These are phyloP conservation scores for Takashimella koratensis DNA, from an alignment of 1,284 basidiomycete genomes.

Conservation along the genomic window DNA sequence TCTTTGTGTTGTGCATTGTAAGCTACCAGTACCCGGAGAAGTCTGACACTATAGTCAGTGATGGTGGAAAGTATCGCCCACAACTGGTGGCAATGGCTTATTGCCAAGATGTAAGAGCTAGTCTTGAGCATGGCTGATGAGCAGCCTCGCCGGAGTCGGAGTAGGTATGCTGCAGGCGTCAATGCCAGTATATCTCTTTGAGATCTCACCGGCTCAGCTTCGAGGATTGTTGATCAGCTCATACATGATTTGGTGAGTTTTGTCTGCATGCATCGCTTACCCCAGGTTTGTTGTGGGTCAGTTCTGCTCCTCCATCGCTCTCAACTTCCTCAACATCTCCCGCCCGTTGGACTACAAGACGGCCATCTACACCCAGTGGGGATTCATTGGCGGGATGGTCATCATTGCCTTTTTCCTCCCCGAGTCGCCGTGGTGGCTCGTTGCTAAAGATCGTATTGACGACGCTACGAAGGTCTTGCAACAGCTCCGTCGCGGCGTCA, in stretches of 20 bases:
- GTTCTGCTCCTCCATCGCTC: slow-evolving; percentile 16
- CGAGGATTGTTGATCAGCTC: slow-evolving; percentile 24
- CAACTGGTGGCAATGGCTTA: slow-evolving; percentile 20
- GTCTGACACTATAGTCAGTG: slow-evolving; percentile 16
- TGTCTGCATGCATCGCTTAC: slow-evolving; percentile 2
- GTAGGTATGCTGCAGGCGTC: slow-evolving; percentile 25
- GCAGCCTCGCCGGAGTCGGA: too few species aligned
- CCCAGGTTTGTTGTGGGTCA: slow-evolving; percentile 18
- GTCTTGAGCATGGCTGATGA: too few species aligned
- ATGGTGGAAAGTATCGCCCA: slow-evolving; percentile 13
- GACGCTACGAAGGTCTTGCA: slow-evolving; percentile 11
- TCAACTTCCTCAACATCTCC: slow-evolving; percentile 15
- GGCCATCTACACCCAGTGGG: slow-evolving; percentile 24
- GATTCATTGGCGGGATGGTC: slow-evolving; percentile 19
- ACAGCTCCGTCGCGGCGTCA: slow-evolving; percentile 16
- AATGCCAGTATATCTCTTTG: slow-evolving; percentile 22
- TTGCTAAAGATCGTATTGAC: slow-evolving; percentile 14
- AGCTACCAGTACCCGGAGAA: too few species aligned
- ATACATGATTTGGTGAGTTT: slow-evolving; percentile 18
- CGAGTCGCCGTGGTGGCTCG: slow-evolving; percentile 26
- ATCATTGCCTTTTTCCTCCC: slow-evolving; percentile 21
- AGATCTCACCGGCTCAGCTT: slow-evolving; percentile 22
- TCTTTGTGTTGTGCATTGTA: slow-evolving; percentile 19
- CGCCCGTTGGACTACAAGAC: slow-evolving; percentile 12
- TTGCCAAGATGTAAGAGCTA: slow-evolving; percentile 29